These are phyloP conservation scores for Pichiaceae sp. DNA, from an alignment of 1,139 yeast genomes.

Conservation along the genomic window DNA sequence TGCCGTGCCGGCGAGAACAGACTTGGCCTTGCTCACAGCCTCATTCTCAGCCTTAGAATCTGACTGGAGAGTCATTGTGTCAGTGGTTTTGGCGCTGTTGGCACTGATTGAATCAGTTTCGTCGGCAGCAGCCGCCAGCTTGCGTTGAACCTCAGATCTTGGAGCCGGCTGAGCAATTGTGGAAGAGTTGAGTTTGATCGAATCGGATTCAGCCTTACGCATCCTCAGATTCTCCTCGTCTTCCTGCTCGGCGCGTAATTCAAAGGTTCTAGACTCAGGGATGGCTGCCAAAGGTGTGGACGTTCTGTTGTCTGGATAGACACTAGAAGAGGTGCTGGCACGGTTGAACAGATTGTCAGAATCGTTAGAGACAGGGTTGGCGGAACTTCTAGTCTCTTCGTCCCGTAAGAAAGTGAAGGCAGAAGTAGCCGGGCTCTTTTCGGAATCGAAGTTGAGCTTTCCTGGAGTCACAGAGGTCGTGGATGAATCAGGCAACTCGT, in stretches of 20 bases:
- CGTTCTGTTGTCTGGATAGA: slow-evolving; percentile 6
- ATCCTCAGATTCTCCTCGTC: background rate
- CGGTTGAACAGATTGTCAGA: background rate
- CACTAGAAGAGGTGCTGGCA: slow-evolving; percentile 11
- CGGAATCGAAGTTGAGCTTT: slow-evolving; percentile 7
- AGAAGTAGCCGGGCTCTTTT: slow-evolving; percentile 13
- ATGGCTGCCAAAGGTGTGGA: background rate
- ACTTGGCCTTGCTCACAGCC: background rate
- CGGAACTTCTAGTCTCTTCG: slow-evolving; percentile 13
- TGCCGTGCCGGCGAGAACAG: background rate
- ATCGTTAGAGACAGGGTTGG: slow-evolving; percentile 8
- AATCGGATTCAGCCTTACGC: background rate
- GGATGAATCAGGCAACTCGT: background rate
- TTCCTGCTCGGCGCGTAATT: background rate
- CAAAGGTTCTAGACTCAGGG: background rate
- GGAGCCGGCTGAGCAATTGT: background rate
- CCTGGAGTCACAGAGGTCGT: background rate
- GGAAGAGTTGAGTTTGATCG: background rate
- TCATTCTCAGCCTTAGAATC: background rate
- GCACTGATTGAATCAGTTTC: background rate
- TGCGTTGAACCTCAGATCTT: background rate
- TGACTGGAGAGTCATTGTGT: no score
- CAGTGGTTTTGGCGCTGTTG: background rate
- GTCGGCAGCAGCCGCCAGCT: background rate
- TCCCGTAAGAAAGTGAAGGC: slow-evolving; percentile 7